These are phyloP conservation scores for Aspergillus egyptiacus DNA, from an alignment of 495 filamentous ascomycete species.

Conservation along the genomic window DNA sequence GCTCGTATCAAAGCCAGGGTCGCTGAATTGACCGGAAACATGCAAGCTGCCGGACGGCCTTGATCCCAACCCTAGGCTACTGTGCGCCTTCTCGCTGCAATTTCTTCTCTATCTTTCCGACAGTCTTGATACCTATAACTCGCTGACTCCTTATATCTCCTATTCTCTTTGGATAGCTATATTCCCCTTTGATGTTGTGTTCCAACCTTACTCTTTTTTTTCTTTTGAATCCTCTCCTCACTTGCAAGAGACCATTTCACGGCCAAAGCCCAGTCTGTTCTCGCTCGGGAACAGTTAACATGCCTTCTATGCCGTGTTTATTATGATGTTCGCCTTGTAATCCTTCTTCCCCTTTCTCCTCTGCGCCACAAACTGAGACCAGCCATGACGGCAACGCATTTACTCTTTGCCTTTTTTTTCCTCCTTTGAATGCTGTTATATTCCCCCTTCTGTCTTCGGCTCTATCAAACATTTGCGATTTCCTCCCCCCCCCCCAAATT, in stretches of 20 bases:
- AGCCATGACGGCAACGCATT: not conserved
- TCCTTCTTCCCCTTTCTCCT: not conserved
- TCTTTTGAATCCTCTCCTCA: slow-evolving; percentile 1
- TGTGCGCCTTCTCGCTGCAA: not conserved
- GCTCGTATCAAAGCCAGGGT: slow-evolving; percentile 97
- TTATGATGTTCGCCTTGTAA: slow-evolving; percentile 4
- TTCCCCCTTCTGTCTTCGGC: slow-evolving; percentile 15
- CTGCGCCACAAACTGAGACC: not conserved
- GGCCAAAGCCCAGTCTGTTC: slow-evolving; percentile 1
- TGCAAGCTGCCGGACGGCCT: slow-evolving; percentile 46
- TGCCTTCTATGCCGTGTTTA: not conserved
- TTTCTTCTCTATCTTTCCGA: not conserved
- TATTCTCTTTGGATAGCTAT: slow-evolving; percentile 4
- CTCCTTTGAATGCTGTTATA: slow-evolving; percentile 13
- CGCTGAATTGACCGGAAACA: slow-evolving; percentile 83
- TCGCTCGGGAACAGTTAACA: not conserved
- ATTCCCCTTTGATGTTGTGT: slow-evolving; percentile 8
- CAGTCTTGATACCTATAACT: slow-evolving; percentile 4
- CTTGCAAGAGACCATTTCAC: not conserved
- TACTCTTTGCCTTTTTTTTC: slow-evolving; percentile 5
- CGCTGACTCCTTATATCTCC: slow-evolving; percentile 1
- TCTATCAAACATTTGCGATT: slow-evolving; percentile 6
- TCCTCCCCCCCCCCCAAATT: too few relatives aligned
- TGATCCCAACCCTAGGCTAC: not conserved
- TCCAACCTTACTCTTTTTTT: slow-evolving; percentile 1